These are phyloP conservation scores for Talaromyces verruculosus DNA, from an alignment of 2,329 filamentous ascomycete species.

Conservation along the genomic window DNA sequence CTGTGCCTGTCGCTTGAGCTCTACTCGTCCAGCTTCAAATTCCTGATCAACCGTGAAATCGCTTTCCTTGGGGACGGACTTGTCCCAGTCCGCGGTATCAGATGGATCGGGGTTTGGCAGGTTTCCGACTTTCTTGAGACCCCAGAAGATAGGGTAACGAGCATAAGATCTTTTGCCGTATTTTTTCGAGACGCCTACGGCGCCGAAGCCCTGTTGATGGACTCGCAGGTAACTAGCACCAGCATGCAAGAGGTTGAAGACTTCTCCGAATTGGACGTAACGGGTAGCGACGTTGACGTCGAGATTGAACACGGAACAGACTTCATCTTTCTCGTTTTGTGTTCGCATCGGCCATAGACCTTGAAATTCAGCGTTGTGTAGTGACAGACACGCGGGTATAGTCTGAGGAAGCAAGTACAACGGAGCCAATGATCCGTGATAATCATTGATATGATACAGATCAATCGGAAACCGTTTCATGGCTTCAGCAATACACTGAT, in stretches of 20 bases:
- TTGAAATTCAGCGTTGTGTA: slow-evolving; percentile 70
- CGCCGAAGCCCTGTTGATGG: slow-evolving; percentile 67
- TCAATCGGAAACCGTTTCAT: slow-evolving; percentile 63
- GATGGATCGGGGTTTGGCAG: slow-evolving; percentile 66
- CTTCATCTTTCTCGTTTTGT: slow-evolving; percentile 60
- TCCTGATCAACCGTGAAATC: slow-evolving; percentile 55
- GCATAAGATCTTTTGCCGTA: slow-evolving; percentile 67
- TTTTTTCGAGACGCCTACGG: slow-evolving; percentile 67
- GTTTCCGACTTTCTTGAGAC: slow-evolving; percentile 61
- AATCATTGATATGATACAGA: slow-evolving; percentile 67
- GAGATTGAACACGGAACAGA: slow-evolving; percentile 65
- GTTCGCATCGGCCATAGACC: slow-evolving; percentile 68
- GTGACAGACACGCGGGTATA: slow-evolving; percentile 62
- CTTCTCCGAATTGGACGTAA: slow-evolving; percentile 67
- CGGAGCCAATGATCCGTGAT: slow-evolving; percentile 63
- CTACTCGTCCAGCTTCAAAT: slow-evolving; percentile 55
- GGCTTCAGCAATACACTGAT: slow-evolving; percentile 65
- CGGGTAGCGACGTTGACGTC: slow-evolving; percentile 56
- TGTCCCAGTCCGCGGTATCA: slow-evolving; percentile 62
- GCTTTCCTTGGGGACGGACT: slow-evolving; percentile 51
- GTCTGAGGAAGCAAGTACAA: slow-evolving; percentile 64
- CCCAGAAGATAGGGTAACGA: slow-evolving; percentile 69
- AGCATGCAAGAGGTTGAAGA: slow-evolving; percentile 69
- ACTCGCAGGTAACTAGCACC: slow-evolving; percentile 65
- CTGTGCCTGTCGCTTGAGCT: slow-evolving; percentile 61